phyloP scores from a whole-genome alignment of 305 asterid species.

The Fraxinus nigra region DNA sequence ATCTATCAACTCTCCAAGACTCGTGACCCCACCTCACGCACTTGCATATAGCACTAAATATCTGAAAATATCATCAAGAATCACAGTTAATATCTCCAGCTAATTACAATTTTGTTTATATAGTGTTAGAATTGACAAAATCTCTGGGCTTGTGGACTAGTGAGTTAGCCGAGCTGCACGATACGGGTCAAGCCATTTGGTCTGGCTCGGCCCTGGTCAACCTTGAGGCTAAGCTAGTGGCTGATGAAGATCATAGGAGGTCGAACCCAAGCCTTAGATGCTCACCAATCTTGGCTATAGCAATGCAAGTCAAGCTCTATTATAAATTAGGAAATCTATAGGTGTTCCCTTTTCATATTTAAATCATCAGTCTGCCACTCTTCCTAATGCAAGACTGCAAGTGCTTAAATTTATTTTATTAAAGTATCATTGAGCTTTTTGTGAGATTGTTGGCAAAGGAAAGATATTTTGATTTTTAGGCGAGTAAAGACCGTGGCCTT shows the following conservation, averaged over 20 bases:
- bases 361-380: neutral
- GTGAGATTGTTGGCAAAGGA: neutral
- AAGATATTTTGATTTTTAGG: neutral
- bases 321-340: neutral
- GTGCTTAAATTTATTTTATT: neutral
- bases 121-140: neutral
- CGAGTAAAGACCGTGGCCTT: neutral
- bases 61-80: neutral
- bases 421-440: neutral
- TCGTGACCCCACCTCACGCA: neutral
- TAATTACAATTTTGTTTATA: neutral
- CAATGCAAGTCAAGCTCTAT: slow-evolving; percentile 19
- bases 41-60: neutral
- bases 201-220: slow-evolving; percentile 16
- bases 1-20: slow-evolving; percentile 2
- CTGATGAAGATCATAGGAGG: slow-evolving; percentile 8
- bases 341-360: neutral
- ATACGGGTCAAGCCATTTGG: slow-evolving; percentile 12
- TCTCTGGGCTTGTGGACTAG: slow-evolving; percentile 48
- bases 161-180: slow-evolving; percentile 34
- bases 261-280: slow-evolving; percentile 12
- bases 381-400: neutral
- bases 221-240: neutral
- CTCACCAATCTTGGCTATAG: slow-evolving; percentile 25
- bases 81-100: neutral